Evolutionary conservation across 176 grass and related monocot species (phyloP), one percentile per base, ranked within the genome.

Genomic region (Avena insularis): DNA sequence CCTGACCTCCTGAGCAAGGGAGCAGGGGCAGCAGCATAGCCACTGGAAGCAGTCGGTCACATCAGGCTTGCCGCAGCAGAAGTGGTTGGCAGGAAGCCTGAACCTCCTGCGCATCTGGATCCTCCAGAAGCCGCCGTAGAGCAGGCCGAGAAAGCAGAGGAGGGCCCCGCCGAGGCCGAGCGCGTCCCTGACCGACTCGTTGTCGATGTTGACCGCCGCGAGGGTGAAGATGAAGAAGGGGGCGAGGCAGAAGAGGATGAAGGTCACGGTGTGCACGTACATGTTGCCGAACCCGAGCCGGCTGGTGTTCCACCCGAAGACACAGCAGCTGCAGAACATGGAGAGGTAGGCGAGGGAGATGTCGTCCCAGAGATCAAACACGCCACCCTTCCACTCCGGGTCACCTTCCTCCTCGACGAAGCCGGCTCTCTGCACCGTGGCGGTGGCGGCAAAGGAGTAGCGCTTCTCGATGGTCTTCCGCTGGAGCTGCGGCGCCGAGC

Each of bases 71-170:
- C 95, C 86, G 0, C 90, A 97, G 48, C 95, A 92, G 3, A 87
- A 83, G 9, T 49, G 49, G 61, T n/a, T 94, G 0, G 13, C 78
- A 5, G 95, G 95, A 1, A 97, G 91, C 69, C 82, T 60, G 9
- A 94, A 91, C 79, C 92, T 87, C 62, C 88, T 89, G 29, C 92
- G 93, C 92, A 97, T 97, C 71, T 91, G 95, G 71, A 97, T 97
- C 88, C 90, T 92, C 95, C 92, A 94, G 77, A 97, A 97, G 1
- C 92, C 95, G n/a, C 95, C 92, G 57, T 97, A 97, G 12, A 97
- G 79, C 23, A 94, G 74, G 29, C 95, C 95, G 2, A 97, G 53
- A 0, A 88, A 73, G 21, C 95, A 91, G 12, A 97, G 89, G 12
- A 97, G 59, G 21, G 94, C 9, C 49, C 95, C 95, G 12, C 84